Conservation (phyloP, 2,329 filamentous ascomycete genomes). For the Colletotrichum aenigma region DNA sequence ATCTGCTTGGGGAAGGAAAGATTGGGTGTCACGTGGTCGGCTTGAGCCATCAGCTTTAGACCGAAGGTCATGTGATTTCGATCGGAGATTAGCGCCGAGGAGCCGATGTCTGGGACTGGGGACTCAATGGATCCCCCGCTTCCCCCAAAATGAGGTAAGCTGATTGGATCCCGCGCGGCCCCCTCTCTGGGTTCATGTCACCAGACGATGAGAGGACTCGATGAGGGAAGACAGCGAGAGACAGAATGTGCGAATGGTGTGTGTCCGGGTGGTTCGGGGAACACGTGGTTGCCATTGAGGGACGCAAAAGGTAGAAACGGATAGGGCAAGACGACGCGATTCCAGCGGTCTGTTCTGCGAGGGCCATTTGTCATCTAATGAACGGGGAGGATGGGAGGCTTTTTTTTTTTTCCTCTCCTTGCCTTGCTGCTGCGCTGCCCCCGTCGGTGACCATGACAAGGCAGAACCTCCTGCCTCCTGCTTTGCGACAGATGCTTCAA, state of each 20-base stretch:
- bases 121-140: not conserved
- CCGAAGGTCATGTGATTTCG: not conserved
- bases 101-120: not conserved
- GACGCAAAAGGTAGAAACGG: not conserved
- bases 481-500: not conserved
- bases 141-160: not conserved
- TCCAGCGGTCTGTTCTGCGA: not conserved
- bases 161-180: not conserved
- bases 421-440: not conserved
- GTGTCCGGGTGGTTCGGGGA: not conserved
- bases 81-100: slow-evolving; percentile 7
- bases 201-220: not conserved
- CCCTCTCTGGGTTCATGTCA: slow-evolving; percentile 11
- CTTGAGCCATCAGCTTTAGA: not conserved
- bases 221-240: not conserved
- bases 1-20: not conserved
- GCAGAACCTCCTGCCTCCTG: not conserved
- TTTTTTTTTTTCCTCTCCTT: not conserved
- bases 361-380: not conserved
- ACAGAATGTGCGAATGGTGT: not conserved
- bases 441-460: not conserved
- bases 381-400: not conserved
- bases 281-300: slow-evolving; percentile 18
- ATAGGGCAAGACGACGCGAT: not conserved
- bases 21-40: not conserved